Evolutionary conservation across 2,329 filamentous ascomycete genomes (phyloP).

Genomic region (Immersiporthe knoxdaviesiana): DNA sequence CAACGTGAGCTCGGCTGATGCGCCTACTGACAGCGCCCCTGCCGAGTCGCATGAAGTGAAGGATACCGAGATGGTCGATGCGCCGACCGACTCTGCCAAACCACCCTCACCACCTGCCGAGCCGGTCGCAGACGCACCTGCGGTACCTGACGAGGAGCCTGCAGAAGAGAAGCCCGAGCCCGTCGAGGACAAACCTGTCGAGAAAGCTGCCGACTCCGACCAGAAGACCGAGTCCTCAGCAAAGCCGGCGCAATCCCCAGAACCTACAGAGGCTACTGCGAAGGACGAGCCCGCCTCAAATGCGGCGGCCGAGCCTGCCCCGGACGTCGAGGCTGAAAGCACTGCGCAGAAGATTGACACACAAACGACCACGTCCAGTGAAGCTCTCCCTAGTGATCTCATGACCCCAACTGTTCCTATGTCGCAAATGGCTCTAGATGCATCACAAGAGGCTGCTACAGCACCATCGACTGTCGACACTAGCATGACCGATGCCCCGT

Average conservation of each 20-base stretch:
- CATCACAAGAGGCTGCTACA: conserved; percentile 38
- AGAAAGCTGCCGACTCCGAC: conserved; percentile 11
- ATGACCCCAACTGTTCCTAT: conserved; percentile 43
- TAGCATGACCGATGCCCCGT: conserved; percentile 48
- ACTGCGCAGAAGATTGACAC: conserved; percentile 26
- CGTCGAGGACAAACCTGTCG: not conserved
- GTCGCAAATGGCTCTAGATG: conserved; percentile 45
- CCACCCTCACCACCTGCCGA: conserved; percentile 26
- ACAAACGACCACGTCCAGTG: conserved; percentile 33
- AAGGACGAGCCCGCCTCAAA: not conserved
- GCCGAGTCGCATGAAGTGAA: conserved; percentile 19
- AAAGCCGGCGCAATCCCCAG: not conserved
- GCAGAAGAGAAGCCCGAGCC: not conserved
- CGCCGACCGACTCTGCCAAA: conserved; percentile 31
- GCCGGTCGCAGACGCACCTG: conserved; percentile 14
- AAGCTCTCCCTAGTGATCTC: conserved; percentile 40
- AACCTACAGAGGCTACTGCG: conserved; percentile 7
- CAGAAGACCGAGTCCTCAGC: conserved; percentile 10
- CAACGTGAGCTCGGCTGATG: conserved; percentile 17
- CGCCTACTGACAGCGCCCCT: conserved; percentile 17
- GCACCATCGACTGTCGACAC: conserved; percentile 41
- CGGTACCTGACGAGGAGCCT: conserved; percentile 2
- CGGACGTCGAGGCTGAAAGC: conserved; percentile 4
- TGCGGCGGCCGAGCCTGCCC: not conserved
- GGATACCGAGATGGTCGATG: conserved; percentile 40